Evolutionary conservation across 208 protist genomes (phyloP).

Genomic region (Trypanosoma congolense): DNA sequence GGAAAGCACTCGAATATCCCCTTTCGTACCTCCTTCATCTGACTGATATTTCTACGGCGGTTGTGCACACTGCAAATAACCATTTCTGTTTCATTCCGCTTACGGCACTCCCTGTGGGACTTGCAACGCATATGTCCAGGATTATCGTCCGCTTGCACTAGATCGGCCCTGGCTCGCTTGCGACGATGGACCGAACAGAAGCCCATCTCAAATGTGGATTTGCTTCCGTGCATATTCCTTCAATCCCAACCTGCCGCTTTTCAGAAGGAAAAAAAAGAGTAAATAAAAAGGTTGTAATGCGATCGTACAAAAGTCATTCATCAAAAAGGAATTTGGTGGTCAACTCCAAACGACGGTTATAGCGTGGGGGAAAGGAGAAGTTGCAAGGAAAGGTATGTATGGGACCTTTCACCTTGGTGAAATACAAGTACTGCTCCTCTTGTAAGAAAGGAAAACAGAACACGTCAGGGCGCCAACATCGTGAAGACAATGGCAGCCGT

Average conservation of each 20-base stretch:
- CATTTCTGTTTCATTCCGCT: slow-evolving; percentile 25
- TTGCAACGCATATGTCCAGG: slow-evolving; percentile 61
- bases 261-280: background rate
- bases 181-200: slow-evolving; percentile 66
- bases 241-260: no score
- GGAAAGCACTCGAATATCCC: slow-evolving; percentile 73
- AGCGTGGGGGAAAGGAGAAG: no score
- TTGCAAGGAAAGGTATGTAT: no score
- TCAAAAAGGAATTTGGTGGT: no score
- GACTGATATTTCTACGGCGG: slow-evolving; percentile 41
- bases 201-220: slow-evolving; percentile 45
- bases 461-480: no score
- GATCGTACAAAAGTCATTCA: no score
- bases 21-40: slow-evolving; percentile 68
- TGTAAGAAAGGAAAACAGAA: no score
- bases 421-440: no score
- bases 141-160: slow-evolving; percentile 55
- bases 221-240: slow-evolving; percentile 14
- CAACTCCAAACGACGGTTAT: no score
- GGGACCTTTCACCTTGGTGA: no score
- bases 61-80: slow-evolving; percentile 67
- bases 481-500: no score
- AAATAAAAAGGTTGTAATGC: no score
- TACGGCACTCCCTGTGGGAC: slow-evolving; percentile 55
- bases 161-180: slow-evolving; percentile 44